Evolutionary conservation across 129 eudicot species (phyloP).

Genomic region (Centella asiatica): DNA sequence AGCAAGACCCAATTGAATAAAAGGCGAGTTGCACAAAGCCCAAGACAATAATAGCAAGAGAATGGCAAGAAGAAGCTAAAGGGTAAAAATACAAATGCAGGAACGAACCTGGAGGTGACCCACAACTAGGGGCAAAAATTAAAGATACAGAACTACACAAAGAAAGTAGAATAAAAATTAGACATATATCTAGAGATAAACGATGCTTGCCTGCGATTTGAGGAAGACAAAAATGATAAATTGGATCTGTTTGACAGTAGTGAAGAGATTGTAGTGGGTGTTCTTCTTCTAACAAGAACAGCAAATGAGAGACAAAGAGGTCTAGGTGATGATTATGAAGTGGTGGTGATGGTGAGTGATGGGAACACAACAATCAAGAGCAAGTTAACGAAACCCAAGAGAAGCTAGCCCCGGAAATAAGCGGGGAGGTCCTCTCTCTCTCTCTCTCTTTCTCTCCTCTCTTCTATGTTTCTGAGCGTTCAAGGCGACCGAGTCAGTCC

Average conservation of each 20-base stretch:
- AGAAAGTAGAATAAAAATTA: neutral
- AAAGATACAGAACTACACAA: neutral
- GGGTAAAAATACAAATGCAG: neutral
- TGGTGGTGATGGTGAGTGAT: too few species aligned
- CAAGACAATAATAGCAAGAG: conserved; percentile 5
- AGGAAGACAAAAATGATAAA: conserved; percentile 15
- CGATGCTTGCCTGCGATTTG: conserved; percentile 2
- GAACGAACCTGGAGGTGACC: neutral
- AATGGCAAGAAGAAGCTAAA: neutral
- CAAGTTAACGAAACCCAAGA: too few species aligned
- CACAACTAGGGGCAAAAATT: neutral
- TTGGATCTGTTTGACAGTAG: conserved; percentile 21
- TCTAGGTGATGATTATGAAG: too few species aligned
- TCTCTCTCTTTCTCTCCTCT: too few species aligned
- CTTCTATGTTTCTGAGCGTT: too few species aligned
- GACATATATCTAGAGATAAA: neutral
- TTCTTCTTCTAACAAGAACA: neutral
- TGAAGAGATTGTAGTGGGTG: neutral
- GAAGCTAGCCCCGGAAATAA: too few species aligned
- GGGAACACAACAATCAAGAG: too few species aligned
- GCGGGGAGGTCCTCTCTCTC: too few species aligned
- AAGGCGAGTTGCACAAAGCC: neutral
- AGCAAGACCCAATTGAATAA: neutral
- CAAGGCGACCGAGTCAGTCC: too few species aligned
- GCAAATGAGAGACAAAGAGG: too few species aligned